A percentile compares a stretch with the other conserved stretches of the same genome.
These are phyloP conservation scores for Suhomyces sp. DNA, from an alignment of 805 yeast species.

Conservation along the genomic window DNA sequence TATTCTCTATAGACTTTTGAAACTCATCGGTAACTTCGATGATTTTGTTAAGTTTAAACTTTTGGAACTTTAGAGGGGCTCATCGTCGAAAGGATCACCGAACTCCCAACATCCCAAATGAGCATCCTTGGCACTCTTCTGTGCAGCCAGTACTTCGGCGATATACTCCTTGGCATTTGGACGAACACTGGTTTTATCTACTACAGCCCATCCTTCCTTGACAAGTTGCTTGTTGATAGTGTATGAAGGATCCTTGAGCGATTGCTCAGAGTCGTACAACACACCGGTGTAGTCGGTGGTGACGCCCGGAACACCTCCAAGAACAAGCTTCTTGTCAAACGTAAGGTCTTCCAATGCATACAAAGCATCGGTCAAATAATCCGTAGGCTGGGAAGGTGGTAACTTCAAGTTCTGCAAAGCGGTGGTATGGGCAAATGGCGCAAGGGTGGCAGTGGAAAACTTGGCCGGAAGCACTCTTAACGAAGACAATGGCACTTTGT, in stretches of 20 bases:
- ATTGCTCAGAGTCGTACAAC: conserved; percentile 55
- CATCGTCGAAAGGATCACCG: conserved; percentile 66
- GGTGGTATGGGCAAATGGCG: conserved; percentile 57
- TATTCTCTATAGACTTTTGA: background rate
- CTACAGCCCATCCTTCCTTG: conserved; percentile 58
- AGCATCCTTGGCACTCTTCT: conserved; percentile 45
- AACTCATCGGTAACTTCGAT: too few species aligned
- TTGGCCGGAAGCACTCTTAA: conserved; percentile 54
- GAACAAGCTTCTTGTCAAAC: conserved; percentile 52
- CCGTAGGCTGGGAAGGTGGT: conserved; percentile 57
- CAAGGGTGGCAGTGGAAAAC: conserved; percentile 36
- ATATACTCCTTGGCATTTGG: conserved; percentile 35
- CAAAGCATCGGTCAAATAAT: conserved; percentile 53
- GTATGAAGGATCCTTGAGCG: conserved; percentile 50
- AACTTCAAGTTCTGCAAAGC: conserved; percentile 50
- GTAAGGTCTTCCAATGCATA: conserved; percentile 52
- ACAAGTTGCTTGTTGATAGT: conserved; percentile 61
- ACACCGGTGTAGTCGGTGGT: conserved; percentile 50
- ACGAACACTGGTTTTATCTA: conserved; percentile 30
- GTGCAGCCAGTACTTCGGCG: conserved; percentile 37
- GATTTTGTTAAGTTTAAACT: background rate
- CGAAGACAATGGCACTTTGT: conserved; percentile 40
- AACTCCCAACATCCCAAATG: conserved; percentile 72
- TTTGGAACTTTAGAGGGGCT: conserved; percentile 4
- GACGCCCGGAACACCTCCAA: conserved; percentile 44